Evolutionary conservation across 345 rosid species (phyloP), one percentile per base, ranked within the genome.

Genomic region (Eutrema heterophyllum): DNA sequence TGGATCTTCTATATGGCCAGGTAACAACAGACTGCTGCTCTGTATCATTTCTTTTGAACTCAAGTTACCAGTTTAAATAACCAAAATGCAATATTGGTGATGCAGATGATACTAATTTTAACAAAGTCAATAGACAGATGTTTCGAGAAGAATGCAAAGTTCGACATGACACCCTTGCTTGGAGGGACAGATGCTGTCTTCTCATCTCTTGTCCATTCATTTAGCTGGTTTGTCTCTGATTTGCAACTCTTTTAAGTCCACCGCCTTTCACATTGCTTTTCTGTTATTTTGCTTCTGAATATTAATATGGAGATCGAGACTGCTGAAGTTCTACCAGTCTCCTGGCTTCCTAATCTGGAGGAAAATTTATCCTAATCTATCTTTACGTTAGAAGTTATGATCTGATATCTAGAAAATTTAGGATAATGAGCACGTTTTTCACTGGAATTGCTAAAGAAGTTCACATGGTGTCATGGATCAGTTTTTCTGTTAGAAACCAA

Each of bases 111-210:
- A 67, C 89, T 96, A 66, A 96, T 96, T 81, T 83, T 96, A 80
- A 96, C 99, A 39, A 90, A 90, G 80, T 89, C 99, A 3, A 73
- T 96, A 66, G 90, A 96, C 82, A 89, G 94, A 87, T 92, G 99
- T 79, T 96, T 96, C 18, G 96, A 86, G 84, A 96, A 88, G 92
- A 96, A 92, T 79, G 75, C 98, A 14, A 96, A 96, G 89, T 96
- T 92, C 76, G 99, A 96, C 78, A 92, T 96, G 98, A 89, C 98
- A 72, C 96, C 96, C 35, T 82, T 96, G 81, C 98, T 96, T 63
- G 97, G 99, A 77, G 99, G 98, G 84, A 96, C 99, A 30, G 96
- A 96, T 59, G 95, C 81, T 74, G 99, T 96, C 75, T 96, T 96
- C 88, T 92, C 98, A 41, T 92, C 99, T 61, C 96, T 96, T 18